Evolutionary conservation across 2,329 filamentous ascomycete genomes (phyloP).

Genomic region (Mycogone perniciosa): DNA sequence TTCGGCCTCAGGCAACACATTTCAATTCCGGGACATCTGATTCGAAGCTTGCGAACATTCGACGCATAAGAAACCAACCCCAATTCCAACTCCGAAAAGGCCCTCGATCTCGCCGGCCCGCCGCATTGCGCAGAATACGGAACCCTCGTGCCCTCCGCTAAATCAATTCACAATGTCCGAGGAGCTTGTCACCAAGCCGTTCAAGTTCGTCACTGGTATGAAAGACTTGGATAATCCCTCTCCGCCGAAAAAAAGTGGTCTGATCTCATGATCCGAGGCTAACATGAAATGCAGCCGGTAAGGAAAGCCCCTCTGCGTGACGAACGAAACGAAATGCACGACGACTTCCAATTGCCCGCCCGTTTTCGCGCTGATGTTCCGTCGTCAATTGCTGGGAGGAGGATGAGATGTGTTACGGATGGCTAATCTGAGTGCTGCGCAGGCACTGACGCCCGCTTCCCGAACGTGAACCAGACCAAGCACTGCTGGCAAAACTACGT

Average conservation of each 20-base stretch:
- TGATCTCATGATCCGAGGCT: slow-evolving; percentile 33
- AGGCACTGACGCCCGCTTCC: slow-evolving; percentile 99
- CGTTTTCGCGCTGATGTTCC: not conserved
- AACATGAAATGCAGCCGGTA: slow-evolving; percentile 41
- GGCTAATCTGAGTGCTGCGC: slow-evolving; percentile 8
- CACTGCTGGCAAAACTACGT: slow-evolving; percentile 99
- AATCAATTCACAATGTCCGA: slow-evolving; percentile 68
- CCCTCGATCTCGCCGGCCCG: slow-evolving; percentile 9
- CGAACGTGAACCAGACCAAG: slow-evolving; percentile 97
- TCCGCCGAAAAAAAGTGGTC: slow-evolving; percentile 26
- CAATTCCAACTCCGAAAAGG: slow-evolving; percentile 26
- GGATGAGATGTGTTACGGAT: slow-evolving; percentile 5
- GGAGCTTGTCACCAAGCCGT: slow-evolving; percentile 89
- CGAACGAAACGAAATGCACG: slow-evolving; percentile 7
- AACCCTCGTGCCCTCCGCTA: slow-evolving; percentile 28
- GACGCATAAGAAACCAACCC: slow-evolving; percentile 28
- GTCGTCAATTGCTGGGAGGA: not conserved
- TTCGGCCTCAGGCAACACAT: slow-evolving; percentile 35
- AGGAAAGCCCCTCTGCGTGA: slow-evolving; percentile 22
- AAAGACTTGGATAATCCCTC: slow-evolving; percentile 30
- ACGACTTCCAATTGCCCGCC: slow-evolving; percentile 1
- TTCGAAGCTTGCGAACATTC: slow-evolving; percentile 31
- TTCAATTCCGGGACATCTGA: slow-evolving; percentile 34
- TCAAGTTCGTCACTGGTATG: slow-evolving; percentile 99
- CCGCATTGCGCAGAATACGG: slow-evolving; percentile 16